A percentile compares a stretch with the other conserved stretches of the same genome.
phyloP scores from a whole-genome alignment of 2,329 filamentous ascomycete genomes.

The Emergomyces africanus region DNA sequence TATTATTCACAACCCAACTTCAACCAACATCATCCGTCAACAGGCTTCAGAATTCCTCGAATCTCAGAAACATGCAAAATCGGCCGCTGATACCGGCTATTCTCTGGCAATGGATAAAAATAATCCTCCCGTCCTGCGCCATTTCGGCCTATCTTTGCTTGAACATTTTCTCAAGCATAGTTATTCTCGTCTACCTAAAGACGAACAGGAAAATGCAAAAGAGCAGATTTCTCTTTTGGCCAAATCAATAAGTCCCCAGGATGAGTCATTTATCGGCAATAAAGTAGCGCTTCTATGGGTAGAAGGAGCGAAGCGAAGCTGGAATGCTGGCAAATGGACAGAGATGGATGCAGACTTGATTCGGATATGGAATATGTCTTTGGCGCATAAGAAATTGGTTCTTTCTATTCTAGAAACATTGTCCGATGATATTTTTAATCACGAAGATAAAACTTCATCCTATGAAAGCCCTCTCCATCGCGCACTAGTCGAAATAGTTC shows the following conservation, averaged over 20 bases:
- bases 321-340: constrained; percentile 75
- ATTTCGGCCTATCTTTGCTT: constrained; percentile 85
- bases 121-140: constrained; percentile 71
- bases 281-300: constrained; percentile 93
- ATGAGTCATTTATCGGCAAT: constrained; percentile 76
- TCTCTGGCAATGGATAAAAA: constrained; percentile 61
- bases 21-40: constrained; percentile 66
- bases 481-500: constrained; percentile 88
- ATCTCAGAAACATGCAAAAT: constrained; percentile 61
- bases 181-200: constrained; percentile 59
- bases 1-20: constrained; percentile 71
- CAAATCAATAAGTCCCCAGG: constrained; percentile 53
- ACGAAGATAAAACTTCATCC: constrained; percentile 74
- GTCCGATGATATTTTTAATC: constrained; percentile 86
- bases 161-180: constrained; percentile 80
- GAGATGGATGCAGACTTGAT: constrained; percentile 83
- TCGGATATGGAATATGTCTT: constrained; percentile 56
- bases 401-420: constrained; percentile 80
- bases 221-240: constrained; percentile 70
- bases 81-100: constrained; percentile 78
- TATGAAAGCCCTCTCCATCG: constrained; percentile 75
- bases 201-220: constrained; percentile 56
- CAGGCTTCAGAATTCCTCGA: constrained; percentile 81
- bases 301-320: constrained; percentile 83
- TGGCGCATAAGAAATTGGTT: constrained; percentile 70